Evolutionary conservation across 208 protist genomes (phyloP).

Genomic region (Phytomonas sp.): DNA sequence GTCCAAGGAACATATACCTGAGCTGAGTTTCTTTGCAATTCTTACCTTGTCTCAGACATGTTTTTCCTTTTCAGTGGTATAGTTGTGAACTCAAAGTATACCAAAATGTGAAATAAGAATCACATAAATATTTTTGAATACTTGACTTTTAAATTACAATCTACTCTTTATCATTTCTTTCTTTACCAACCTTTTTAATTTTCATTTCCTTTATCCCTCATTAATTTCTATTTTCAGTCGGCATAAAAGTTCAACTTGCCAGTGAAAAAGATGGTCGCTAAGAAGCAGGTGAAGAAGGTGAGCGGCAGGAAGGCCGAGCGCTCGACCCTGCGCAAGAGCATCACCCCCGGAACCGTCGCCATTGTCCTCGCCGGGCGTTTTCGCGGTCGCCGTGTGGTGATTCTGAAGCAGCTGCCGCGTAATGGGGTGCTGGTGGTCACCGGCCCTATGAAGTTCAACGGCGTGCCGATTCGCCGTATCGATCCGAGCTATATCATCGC

Average conservation of each 20-base stretch:
- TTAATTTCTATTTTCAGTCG: background rate
- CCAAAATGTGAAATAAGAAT: background rate
- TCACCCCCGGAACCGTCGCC: constrained; percentile 38
- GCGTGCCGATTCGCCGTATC: constrained; percentile 96
- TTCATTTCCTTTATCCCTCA: background rate
- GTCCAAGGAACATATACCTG: background rate
- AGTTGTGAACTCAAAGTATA: background rate
- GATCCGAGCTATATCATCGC: constrained; percentile 97
- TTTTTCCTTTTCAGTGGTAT: background rate
- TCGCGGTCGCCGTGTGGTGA: constrained; percentile 95
- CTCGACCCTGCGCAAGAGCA: constrained; percentile 57
- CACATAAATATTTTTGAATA: background rate
- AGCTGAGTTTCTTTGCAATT: background rate
- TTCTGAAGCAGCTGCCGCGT: constrained; percentile 95
- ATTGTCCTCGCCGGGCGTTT: constrained; percentile 95
- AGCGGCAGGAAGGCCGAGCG: constrained; percentile 50
- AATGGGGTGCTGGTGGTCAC: constrained; percentile 95
- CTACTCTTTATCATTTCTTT: constrained; percentile 3
- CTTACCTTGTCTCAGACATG: background rate
- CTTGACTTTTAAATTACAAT: background rate
- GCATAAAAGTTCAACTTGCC: constrained; percentile 47
- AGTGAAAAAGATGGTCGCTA: constrained; percentile 77
- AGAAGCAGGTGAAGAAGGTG: constrained; percentile 75
- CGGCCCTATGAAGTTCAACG: constrained; percentile 94
- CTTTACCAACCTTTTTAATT: constrained; percentile 7